Evolutionary conservation across 768 basidiomycete species (phyloP), one percentile per base, ranked within the genome.

Genomic region (Mycena vulgaris): DNA sequence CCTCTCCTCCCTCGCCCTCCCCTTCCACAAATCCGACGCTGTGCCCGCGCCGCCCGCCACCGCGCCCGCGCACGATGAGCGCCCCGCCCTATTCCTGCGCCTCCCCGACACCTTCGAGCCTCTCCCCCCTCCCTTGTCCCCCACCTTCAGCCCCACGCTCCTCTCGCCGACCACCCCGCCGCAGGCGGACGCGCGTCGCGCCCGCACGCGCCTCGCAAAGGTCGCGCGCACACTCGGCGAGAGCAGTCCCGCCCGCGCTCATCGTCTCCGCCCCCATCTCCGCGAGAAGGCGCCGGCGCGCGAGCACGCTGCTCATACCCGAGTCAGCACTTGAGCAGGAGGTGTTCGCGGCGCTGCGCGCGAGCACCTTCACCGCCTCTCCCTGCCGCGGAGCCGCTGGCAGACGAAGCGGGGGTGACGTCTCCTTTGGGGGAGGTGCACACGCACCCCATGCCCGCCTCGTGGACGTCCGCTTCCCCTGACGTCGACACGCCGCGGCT

Each of bases 181-280:
- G 60, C 70, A 30, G 37, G 42, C 42, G 23, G 56, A 75, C 5
- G 71, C 6, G 7, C 53, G 27, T 1, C 45, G 62, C 72, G 13
- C 81, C 37, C 76, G 86, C 48, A 80, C 74, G 61, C 80, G 81
- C 42, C 79, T 86, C 77, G 84, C 83, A 21, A 87, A 87, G 76
- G 81, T 87, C 55, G 71, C 78, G 13, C 85, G 85, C 35, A 84
- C 84, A 48, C 80, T 87, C 7, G 86, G 86, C 59, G 86, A 87
- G 74, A 79, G 76, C 63, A n/a, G 76, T 87, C 40, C 86, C 86
- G 25, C 60, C 80, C 3, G 82, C 83, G 48, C 82, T 87, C 45
- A 78, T 87, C 61, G 64, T 79, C 30, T 39, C 80, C 30, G 3
- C 25, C 6, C 27, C 66, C n/a, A n/a, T n/a, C n/a, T n/a, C n/a